Evolutionary conservation across 2,329 filamentous ascomycete genomes (phyloP).

Genomic region (Colletotrichum sp.): DNA sequence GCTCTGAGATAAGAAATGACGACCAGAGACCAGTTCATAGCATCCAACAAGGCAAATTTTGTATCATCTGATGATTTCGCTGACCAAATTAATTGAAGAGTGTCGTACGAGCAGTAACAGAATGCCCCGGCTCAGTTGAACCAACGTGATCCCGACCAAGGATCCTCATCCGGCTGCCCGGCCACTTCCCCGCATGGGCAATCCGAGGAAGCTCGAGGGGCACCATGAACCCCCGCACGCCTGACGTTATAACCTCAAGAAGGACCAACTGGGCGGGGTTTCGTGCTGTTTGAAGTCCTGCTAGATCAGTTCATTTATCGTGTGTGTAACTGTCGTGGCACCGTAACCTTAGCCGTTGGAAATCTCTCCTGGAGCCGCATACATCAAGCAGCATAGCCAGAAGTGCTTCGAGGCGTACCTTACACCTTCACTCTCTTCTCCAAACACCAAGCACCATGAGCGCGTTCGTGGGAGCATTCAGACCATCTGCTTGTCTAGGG

Average conservation of each 20-base stretch:
- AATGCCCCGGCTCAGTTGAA: neutral
- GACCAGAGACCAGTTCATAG: neutral
- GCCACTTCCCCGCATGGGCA: neutral
- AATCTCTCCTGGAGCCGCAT: neutral
- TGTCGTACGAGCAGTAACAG: neutral
- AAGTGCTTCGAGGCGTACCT: neutral
- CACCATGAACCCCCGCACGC: neutral
- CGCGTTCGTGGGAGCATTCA: slow-evolving; percentile 1
- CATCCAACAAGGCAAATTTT: neutral
- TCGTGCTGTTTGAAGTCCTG: neutral
- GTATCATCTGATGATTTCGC: neutral
- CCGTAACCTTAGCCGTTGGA: neutral
- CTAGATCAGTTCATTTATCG: neutral
- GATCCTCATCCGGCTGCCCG: neutral
- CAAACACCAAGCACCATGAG: neutral
- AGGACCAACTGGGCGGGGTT: neutral
- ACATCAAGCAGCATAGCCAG: neutral
- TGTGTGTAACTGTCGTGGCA: neutral
- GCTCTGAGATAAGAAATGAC: neutral
- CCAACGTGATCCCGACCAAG: neutral
- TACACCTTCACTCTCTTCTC: too few relatives aligned
- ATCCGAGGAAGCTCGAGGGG: neutral
- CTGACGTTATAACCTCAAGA: neutral
- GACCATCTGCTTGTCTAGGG: slow-evolving; percentile 1
- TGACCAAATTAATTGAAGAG: accelerated